Percentiles rank a stretch among this genome's conserved stretches.
phyloP scores from a whole-genome alignment of 129 eudicot genomes.

The Erigeron canadensis region DNA sequence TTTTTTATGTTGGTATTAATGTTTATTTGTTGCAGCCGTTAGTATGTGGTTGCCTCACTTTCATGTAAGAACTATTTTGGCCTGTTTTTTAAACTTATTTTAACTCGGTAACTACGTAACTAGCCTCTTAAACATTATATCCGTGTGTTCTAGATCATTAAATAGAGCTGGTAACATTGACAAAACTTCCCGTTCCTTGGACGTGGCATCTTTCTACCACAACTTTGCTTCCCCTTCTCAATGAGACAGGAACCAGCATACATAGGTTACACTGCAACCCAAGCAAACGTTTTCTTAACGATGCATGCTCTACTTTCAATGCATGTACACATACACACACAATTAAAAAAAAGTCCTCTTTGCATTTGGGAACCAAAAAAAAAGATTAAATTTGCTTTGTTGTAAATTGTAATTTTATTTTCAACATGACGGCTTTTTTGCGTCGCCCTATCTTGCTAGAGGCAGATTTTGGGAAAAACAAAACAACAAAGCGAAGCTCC shows the following conservation, averaged over 20 bases:
- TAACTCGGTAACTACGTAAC: neutral
- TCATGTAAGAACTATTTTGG: neutral
- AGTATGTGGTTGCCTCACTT: neutral
- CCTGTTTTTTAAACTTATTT: neutral
- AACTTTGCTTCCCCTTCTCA: slow-evolving; percentile 78
- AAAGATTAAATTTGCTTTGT: neutral
- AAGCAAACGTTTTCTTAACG: neutral
- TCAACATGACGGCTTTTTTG: slow-evolving; percentile 13
- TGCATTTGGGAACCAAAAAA: neutral
- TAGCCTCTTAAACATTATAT: neutral
- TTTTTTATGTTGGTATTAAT: neutral
- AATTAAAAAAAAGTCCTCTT: neutral
- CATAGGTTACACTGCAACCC: slow-evolving; percentile 55
- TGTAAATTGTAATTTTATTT: neutral
- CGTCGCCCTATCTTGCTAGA: no score
- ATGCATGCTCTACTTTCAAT: neutral
- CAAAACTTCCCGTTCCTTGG: slow-evolving; percentile 92
- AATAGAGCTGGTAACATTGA: slow-evolving; percentile 86
- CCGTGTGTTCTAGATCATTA: slow-evolving; percentile 63
- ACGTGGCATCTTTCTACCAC: slow-evolving; percentile 95
- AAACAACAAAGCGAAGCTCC: no score
- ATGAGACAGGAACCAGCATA: slow-evolving; percentile 90
- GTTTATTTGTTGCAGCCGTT: neutral
- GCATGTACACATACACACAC: neutral
- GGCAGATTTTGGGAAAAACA: no score